A percentile compares a stretch with the other conserved stretches of the same genome.
phyloP scores from a whole-genome alignment of 164 flowering plant species.

The Stephania cephalantha region DNA sequence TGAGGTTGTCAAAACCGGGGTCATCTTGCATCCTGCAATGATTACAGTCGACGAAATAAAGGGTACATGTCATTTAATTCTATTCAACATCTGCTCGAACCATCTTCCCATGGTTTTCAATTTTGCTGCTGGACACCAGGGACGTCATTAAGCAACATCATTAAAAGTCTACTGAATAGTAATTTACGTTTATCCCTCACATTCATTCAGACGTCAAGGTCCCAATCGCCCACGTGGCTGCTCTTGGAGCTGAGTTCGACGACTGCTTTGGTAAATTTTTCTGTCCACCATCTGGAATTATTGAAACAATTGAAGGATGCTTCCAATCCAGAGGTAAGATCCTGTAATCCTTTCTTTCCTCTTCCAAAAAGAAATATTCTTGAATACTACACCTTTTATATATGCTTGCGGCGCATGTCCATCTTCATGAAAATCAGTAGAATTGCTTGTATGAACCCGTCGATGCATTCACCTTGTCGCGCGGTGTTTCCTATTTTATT shows the following conservation, averaged over 20 bases:
- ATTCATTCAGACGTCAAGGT: conserved; percentile 45
- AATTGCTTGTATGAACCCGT: too few species aligned
- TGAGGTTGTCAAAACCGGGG: conserved; percentile 53
- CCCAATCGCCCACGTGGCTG: conserved; percentile 49
- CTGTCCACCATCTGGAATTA: conserved; percentile 71
- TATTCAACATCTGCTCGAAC: background rate
- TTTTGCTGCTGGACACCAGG: background rate
- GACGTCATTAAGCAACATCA: background rate
- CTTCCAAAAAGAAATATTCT: too few species aligned
- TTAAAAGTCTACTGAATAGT: background rate
- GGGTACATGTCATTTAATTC: conserved; percentile 28
- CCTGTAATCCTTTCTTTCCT: too few species aligned
- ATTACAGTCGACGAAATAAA: conserved; percentile 60
- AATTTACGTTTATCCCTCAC: background rate
- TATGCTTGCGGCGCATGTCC: too few species aligned
- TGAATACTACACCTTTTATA: too few species aligned
- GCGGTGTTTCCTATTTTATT: background rate
- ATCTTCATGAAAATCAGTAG: too few species aligned
- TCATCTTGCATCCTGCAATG: conserved; percentile 59
- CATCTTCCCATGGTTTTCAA: background rate
- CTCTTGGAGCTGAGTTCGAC: conserved; percentile 77
- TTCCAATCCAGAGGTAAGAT: conserved; percentile 51
- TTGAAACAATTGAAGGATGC: conserved; percentile 60
- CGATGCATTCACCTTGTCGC: too few species aligned
- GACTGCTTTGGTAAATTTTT: too few species aligned